Conservation (phyloP, 1,139 yeast genomes). For the Saccharomyces hybrid region DNA sequence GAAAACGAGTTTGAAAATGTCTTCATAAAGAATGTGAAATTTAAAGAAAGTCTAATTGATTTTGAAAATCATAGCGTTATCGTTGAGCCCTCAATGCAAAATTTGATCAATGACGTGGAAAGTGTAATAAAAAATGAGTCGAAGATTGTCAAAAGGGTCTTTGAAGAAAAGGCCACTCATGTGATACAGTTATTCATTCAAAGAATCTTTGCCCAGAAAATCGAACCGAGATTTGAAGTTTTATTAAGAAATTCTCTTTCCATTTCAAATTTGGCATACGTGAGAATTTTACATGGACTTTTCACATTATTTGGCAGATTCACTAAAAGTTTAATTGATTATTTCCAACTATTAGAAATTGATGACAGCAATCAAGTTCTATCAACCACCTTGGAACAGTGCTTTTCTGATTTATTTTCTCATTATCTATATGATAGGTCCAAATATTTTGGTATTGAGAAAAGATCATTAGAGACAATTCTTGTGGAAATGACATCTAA, state of each 20-base stretch:
- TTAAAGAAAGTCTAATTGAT: constrained; percentile 41
- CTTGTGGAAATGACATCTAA: constrained; percentile 43
- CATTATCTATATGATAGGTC: constrained; percentile 58
- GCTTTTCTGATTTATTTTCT: constrained; percentile 62
- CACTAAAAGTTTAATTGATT: constrained; percentile 58
- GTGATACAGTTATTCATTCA: constrained; percentile 68
- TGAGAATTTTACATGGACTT: constrained; percentile 63
- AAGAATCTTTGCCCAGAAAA: constrained; percentile 68
- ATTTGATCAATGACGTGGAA: constrained; percentile 37
- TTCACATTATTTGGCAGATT: constrained; percentile 55
- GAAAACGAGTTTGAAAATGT: constrained; percentile 26
- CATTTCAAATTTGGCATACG: constrained; percentile 62
- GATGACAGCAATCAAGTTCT: constrained; percentile 41
- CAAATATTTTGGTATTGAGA: constrained; percentile 65
- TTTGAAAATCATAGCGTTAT: constrained; percentile 37
- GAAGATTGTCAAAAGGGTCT: constrained; percentile 63
- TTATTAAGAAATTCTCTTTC: constrained; percentile 58
- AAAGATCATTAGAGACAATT: constrained; percentile 57
- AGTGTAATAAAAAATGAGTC: constrained; percentile 59
- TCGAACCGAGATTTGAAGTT: constrained; percentile 59
- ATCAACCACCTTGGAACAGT: constrained; percentile 54
- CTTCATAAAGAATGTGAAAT: background rate
- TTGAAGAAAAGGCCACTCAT: constrained; percentile 53
- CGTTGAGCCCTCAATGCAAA: constrained; percentile 36
- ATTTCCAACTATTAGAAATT: constrained; percentile 37